phyloP scores from a whole-genome alignment of 495 filamentous ascomycete genomes.

The Neurospora tetrasperma region DNA sequence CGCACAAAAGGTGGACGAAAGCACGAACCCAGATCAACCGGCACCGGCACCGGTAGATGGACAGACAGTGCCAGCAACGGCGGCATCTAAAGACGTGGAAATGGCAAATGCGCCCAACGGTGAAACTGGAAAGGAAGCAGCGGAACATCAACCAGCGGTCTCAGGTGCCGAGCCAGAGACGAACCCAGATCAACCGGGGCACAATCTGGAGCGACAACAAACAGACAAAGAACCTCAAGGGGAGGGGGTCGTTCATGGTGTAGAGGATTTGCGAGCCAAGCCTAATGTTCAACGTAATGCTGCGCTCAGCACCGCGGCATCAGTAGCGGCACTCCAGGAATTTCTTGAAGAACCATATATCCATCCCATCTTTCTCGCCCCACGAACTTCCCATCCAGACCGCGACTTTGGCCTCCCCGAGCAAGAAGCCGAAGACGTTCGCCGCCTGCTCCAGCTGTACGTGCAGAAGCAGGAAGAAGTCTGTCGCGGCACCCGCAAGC shows the following conservation, averaged over 20 bases:
- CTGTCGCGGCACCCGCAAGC: conserved; percentile 63
- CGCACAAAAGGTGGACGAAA: not conserved
- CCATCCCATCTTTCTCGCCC: conserved; percentile 78
- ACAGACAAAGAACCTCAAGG: not conserved
- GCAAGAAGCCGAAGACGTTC: conserved; percentile 78
- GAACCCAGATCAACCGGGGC: not conserved
- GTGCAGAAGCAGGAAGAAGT: conserved; percentile 96
- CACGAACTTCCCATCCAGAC: conserved; percentile 59
- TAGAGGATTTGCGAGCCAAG: not conserved
- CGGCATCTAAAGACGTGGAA: not conserved
- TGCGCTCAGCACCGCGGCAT: conserved; percentile 24
- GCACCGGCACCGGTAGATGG: not conserved
- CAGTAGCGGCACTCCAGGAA: conserved; percentile 20
- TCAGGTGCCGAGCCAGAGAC: not conserved
- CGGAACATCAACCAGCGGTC: not conserved
- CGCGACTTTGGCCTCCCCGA: conserved; percentile 70
- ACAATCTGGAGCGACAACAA: not conserved
- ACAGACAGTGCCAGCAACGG: not conserved
- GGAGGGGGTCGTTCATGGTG: not conserved
- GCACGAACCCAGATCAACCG: not conserved
- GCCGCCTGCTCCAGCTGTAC: conserved; percentile 70
- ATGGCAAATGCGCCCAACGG: not conserved
- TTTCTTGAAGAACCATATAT: conserved; percentile 46
- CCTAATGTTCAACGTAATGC: not conserved
- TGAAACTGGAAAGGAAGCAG: not conserved